Conservation (phyloP, 2,329 filamentous ascomycete species). For the Chaetomium sp. region DNA sequence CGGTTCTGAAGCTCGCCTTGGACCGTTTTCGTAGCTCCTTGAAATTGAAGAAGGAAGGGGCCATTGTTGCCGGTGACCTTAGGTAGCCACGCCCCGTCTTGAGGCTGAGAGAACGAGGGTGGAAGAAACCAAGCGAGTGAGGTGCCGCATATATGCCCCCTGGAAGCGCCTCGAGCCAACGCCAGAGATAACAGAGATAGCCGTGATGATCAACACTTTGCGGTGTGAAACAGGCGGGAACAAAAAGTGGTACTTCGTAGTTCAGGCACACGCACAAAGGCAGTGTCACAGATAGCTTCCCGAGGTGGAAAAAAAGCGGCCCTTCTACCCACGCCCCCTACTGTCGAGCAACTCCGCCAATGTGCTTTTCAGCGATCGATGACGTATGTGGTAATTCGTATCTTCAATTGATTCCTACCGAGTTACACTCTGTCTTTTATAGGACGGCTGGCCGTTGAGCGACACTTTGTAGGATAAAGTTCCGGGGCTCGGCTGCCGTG, state of each 20-base stretch:
- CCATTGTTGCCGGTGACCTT: slow-evolving; percentile 46
- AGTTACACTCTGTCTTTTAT: slow-evolving; percentile 14
- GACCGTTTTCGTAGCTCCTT: slow-evolving; percentile 77
- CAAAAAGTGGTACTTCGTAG: background rate
- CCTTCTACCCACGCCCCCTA: slow-evolving; percentile 2
- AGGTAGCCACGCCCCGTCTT: background rate
- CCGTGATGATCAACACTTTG: slow-evolving; percentile 5
- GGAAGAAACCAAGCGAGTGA: background rate
- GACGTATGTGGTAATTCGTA: slow-evolving; percentile 22
- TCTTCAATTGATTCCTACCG: slow-evolving; percentile 16
- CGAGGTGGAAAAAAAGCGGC: background rate
- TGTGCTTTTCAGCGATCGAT: slow-evolving; percentile 15
- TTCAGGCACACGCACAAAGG: background rate
- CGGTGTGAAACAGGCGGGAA: slow-evolving; percentile 15
- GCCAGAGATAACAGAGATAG: background rate
- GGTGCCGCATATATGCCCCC: slow-evolving; percentile 3
- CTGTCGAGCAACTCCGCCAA: slow-evolving; percentile 13
- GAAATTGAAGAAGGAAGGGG: slow-evolving; percentile 66
- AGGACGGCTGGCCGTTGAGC: slow-evolving; percentile 11
- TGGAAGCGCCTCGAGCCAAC: background rate
- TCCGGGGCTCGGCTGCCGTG: slow-evolving; percentile 5
- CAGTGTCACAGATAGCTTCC: background rate
- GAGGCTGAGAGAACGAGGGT: background rate
- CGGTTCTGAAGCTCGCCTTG: slow-evolving; percentile 70
- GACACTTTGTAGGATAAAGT: slow-evolving; percentile 1